Evolutionary conservation across 192 early-diverging fungal genomes (phyloP), one percentile per base, ranked within the genome.

Genomic region (Coemansia javaensis): DNA sequence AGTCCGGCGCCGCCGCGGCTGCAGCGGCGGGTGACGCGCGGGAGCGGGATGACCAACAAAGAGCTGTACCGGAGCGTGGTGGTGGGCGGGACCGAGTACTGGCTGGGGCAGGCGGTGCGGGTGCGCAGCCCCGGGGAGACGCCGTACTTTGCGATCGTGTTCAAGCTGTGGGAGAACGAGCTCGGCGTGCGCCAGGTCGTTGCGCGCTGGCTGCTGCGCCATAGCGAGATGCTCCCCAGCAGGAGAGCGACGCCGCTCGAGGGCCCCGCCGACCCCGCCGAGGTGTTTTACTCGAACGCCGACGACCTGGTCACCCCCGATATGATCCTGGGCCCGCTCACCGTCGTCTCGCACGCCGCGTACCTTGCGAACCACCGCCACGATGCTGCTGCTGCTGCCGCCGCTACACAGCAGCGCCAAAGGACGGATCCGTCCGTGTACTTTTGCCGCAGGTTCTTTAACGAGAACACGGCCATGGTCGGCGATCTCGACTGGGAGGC

Each of bases 161-260:
- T 55, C 46, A 65, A 65, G 23, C 63, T 83, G 25, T 81, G 78
- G 72, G 68, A 83, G 56, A 77, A 77, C 45, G 81, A 83, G 28
- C 48, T 52, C 16, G 67, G 75, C 10, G 59, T 59, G 17, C 61
- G 63, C 31, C 62, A 76, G 38, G 41, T 71, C 15, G 59, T 75
- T 7, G 75, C 76, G 30, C 75, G 81, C 1, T 83, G 81, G 81
- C 75, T 83, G 47, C 53, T 77, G 34, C 79, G 78, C 4, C 56
- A 45, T 3, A 34, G 16, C 44, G 51, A 63, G 52, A 59, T 75
- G 63, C 62, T 27, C 27, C 27, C 53, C 14, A 41, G 34, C 16
- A 53, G 48, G 36, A 56, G 37, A 36, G 35, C 36, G 4, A 31
- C 18, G 32, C 32, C 22, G 5, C 16, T n/a, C 7, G 25, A 65